Percentiles rank a stretch among this genome's conserved stretches.
phyloP scores from a whole-genome alignment of 306 rosid genomes.

The Nissolia schottii region DNA sequence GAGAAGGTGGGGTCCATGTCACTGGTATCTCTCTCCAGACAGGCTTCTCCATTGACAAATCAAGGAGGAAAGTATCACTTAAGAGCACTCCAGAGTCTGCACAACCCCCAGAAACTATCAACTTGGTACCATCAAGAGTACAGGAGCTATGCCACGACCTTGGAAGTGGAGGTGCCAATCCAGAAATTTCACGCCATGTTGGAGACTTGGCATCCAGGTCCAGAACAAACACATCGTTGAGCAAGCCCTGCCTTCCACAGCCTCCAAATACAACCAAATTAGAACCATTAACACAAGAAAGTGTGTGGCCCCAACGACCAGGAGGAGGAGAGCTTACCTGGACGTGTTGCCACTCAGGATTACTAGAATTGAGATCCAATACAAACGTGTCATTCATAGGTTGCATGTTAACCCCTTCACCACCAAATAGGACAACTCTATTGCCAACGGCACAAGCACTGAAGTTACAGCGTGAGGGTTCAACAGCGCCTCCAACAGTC shows the following conservation, averaged over 20 bases:
- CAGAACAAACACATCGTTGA: slow-evolving; percentile 80
- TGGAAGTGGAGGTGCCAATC: slow-evolving; percentile 91
- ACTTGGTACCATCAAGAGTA: slow-evolving; percentile 84
- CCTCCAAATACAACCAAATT: slow-evolving; percentile 86
- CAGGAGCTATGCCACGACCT: slow-evolving; percentile 97
- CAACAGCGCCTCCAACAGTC: slow-evolving; percentile 79
- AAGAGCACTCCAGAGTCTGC: slow-evolving; percentile 90
- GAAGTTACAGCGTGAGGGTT: slow-evolving; percentile 91
- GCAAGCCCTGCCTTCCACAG: slow-evolving; percentile 86
- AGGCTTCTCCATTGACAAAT: slow-evolving; percentile 86
- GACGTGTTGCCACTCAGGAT: slow-evolving; percentile 88
- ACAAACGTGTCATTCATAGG: slow-evolving; percentile 92
- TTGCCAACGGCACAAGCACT: slow-evolving; percentile 94
- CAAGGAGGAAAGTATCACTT: slow-evolving; percentile 82
- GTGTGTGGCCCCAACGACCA: slow-evolving; percentile 93
- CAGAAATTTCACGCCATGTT: slow-evolving; percentile 87
- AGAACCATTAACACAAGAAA: slow-evolving; percentile 83
- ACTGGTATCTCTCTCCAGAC: slow-evolving; percentile 89
- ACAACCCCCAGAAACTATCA: slow-evolving; percentile 91
- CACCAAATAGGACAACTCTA: slow-evolving; percentile 85
- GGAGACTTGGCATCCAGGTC: slow-evolving; percentile 88
- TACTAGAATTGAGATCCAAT: slow-evolving; percentile 68
- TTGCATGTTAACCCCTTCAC: slow-evolving; percentile 92
- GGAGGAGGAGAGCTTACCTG: slow-evolving; percentile 94
- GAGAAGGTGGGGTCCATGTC: slow-evolving; percentile 89